A percentile compares a stretch with the other conserved stretches of the same genome.
Evolutionary conservation across 2,329 filamentous ascomycete species (phyloP).

Genomic region (Botrytis tulipae): DNA sequence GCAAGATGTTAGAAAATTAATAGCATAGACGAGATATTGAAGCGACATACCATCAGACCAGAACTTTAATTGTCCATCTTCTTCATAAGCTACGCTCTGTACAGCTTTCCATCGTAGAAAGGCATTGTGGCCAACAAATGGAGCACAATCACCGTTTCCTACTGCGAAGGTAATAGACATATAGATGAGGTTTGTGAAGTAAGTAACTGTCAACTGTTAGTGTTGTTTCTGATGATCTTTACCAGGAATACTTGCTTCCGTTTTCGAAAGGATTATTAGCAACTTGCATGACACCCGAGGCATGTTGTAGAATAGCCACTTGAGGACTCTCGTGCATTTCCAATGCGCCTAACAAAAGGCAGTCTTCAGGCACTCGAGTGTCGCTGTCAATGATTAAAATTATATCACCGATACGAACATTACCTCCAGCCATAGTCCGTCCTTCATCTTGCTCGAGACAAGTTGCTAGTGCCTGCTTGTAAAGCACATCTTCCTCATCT

Average conservation of each 20-base stretch:
- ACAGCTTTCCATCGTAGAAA: constrained; percentile 68
- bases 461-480: constrained; percentile 48
- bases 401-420: constrained; percentile 60
- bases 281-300: constrained; percentile 75
- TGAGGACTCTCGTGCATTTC: constrained; percentile 71
- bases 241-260: constrained; percentile 41
- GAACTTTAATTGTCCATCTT: constrained; percentile 46
- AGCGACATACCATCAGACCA: constrained; percentile 39
- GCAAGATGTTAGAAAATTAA: neutral
- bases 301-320: constrained; percentile 70
- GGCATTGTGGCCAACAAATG: constrained; percentile 75
- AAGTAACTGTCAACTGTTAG: constrained; percentile 53
- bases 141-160: constrained; percentile 62
- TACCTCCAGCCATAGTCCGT: constrained; percentile 58
- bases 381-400: constrained; percentile 69
- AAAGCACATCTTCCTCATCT: constrained; percentile 46
- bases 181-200: constrained; percentile 78
- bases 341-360: constrained; percentile 46
- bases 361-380: constrained; percentile 49
- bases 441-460: constrained; percentile 51
- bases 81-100: constrained; percentile 55
- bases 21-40: neutral
- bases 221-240: neutral
- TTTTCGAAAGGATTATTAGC: constrained; percentile 71
- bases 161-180: constrained; percentile 69